Base-by-base conservation (phyloP, 169 alveolate genomes). In the Plasmodium malariae region DNA sequence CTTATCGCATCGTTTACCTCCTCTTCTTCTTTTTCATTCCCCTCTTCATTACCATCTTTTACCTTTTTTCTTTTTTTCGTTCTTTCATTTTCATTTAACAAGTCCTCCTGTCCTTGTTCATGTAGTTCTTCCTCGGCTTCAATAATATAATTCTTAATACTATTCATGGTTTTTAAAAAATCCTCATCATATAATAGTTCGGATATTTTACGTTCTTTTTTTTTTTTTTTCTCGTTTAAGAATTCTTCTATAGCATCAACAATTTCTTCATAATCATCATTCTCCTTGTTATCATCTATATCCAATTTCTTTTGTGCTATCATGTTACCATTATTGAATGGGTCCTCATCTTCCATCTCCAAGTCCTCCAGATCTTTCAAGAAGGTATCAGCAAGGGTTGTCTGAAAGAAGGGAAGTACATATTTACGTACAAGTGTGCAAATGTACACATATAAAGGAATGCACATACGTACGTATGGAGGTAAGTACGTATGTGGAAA, bases 241-340 rank as follows among this genome's bases (percentile, higher is more conserved):
- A 80, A 94, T 87, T 94, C 96, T 37, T 54, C 94, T 1, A 94
- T 93, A 19, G 96, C 96, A 83, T 94, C 96, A 5, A 92, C 83
- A 21, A 94, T 94, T 26, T 93, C 94, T 65, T 92, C 92, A 49
- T 94, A 93, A 40, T 92, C 95, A 80, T 93, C 96, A 5, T 93
- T 71, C 60, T 54, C 69, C 2, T 14, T 67, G 19, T 26, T 59
- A 21, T 55, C 62, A 34, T 49, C 28, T 17, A 24, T 55, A 28
- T 30, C 67, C 26, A 32, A 49, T 60, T 26, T 34, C 71, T 43
- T 72, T 88, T 51, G 69, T 6, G 43, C 80, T 37, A 34, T 14
- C 11, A 28, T 24, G 1, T 11, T 37, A 1, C 19, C 21, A 17
- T 57, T 59, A 36, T 48, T 48, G 34, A 62, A 37, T 21, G 43